These are phyloP conservation scores for Lactarius vividus DNA, from an alignment of 768 basidiomycete genomes.

Conservation along the genomic window DNA sequence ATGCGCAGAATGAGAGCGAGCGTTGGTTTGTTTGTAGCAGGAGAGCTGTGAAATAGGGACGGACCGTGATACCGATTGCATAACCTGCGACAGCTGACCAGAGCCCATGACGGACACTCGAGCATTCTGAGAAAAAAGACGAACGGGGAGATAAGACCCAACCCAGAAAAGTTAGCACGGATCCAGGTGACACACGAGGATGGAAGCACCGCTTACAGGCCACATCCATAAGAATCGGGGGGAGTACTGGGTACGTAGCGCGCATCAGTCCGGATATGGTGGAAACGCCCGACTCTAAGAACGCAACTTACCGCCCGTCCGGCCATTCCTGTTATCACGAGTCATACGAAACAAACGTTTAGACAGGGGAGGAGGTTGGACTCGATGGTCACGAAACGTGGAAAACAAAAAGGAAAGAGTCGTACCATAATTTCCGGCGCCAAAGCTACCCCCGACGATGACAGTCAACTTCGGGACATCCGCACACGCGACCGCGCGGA, in stretches of 20 bases:
- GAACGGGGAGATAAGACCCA: not conserved
- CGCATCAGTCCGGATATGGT: conserved; percentile 8
- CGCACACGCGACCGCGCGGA: conserved; percentile 89
- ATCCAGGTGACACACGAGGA: conserved; percentile 10
- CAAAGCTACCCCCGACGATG: conserved; percentile 89
- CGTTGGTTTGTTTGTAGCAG: not conserved
- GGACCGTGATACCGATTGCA: conserved; percentile 84
- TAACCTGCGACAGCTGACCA: conserved; percentile 88
- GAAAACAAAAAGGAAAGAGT: not conserved
- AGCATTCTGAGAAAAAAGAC: conserved; percentile 56
- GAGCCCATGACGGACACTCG: conserved; percentile 96
- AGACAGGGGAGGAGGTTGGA: conserved; percentile 18
- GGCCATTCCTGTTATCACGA: conserved; percentile 66
- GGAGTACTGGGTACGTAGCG: conserved; percentile 60
- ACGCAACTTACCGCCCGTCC: conserved; percentile 73
- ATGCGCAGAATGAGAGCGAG: not conserved
- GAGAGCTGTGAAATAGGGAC: conserved; percentile 27
- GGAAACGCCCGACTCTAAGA: conserved; percentile 1
- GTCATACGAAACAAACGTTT: conserved; percentile 21
- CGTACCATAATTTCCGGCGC: conserved; percentile 92
- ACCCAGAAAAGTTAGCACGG: not conserved
- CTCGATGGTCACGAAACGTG: conserved; percentile 15
- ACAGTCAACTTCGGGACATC: conserved; percentile 95
- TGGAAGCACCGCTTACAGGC: conserved; percentile 59
- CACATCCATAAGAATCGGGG: conserved; percentile 98